Base-by-base conservation (phyloP, 305 asterid species). In the Andrographis paniculata region DNA sequence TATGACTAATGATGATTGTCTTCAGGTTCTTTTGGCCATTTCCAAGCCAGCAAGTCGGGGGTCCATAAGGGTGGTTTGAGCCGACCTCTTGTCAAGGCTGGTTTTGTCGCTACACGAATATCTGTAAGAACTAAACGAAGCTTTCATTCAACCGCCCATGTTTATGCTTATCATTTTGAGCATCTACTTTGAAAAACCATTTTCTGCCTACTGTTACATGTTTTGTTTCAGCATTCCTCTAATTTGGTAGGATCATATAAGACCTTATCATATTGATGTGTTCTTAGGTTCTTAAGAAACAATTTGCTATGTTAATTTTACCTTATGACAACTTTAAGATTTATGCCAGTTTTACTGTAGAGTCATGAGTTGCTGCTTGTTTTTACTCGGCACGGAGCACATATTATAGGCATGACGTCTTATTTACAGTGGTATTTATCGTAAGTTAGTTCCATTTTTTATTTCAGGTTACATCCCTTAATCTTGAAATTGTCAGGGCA, bases 21-120 rank as follows among this genome's bases (percentile, higher is more conserved):
- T 45, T 57, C 77, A 86, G 98, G 98, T 62, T 89, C 96, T 44
- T 85, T 85, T 73, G 98, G 98, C 48, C 98, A 89, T 69, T 85
- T 85, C 46, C 98, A 89, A 75, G 98, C 98, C 24, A 85, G 96
- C 72, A 85, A 69, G 51, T 78, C 98, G 1, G 86, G 94, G 35
- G 98, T 89, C 48, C 95, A 89, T 52, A 89, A 85, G 73, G 98
- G 98, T 9, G 94, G 86, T 58, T 53, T 85, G 52, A 58, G 64
- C 64, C 69, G 33, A 28, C 76, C 86, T 49, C 77, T 89, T 50
- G 98, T 89, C 56, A 86, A 82, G 76, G 71, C 96, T 42, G 98
- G 93, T 50, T 89, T 89, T 60, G 98, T 89, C 23, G 98, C 98
- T 14, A 89, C 98, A 35, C 78, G 98, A 40, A 89, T 86, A 73